A percentile compares a stretch with the other conserved stretches of the same genome.
phyloP scores from a whole-genome alignment of 2,329 filamentous ascomycete species.

The Diplodia sapinea region DNA sequence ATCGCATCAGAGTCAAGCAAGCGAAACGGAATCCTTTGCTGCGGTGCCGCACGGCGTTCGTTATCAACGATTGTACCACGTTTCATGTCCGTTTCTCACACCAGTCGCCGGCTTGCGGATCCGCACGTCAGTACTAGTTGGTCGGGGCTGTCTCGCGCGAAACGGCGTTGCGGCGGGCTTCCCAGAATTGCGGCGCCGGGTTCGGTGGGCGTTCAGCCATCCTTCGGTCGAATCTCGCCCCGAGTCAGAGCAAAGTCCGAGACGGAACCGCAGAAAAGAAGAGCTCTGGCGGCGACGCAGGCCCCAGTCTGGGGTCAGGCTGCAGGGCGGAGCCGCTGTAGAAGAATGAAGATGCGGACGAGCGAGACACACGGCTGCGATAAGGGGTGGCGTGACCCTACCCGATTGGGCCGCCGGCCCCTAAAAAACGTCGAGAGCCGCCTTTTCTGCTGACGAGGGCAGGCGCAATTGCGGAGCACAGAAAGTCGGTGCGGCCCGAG shows the following conservation, averaged over 20 bases:
- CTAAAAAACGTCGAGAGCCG: neutral
- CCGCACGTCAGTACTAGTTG: neutral
- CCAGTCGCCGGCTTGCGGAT: neutral
- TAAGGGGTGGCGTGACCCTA: neutral
- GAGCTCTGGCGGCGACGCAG: neutral
- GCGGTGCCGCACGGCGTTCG: neutral
- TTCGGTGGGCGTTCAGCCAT: neutral
- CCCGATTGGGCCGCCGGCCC: neutral
- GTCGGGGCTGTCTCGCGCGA: neutral
- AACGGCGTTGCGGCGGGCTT: conserved; percentile 5
- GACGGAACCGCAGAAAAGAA: neutral
- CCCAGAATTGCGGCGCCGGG: neutral
- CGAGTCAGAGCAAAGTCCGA: neutral
- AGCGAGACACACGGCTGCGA: neutral
- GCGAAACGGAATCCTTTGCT: neutral
- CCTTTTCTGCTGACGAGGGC: neutral
- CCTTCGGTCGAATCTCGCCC: neutral
- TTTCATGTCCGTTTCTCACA: neutral
- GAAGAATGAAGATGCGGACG: conserved; percentile 15
- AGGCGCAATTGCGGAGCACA: neutral
- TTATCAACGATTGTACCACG: neutral
- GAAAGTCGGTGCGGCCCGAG: conserved; percentile 8
- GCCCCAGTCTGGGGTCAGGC: neutral
- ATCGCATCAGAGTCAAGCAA: neutral
- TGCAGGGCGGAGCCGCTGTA: conserved; percentile 12